Conservation (phyloP, 2,329 filamentous ascomycete species). For the Mollisiaceae sp. region DNA sequence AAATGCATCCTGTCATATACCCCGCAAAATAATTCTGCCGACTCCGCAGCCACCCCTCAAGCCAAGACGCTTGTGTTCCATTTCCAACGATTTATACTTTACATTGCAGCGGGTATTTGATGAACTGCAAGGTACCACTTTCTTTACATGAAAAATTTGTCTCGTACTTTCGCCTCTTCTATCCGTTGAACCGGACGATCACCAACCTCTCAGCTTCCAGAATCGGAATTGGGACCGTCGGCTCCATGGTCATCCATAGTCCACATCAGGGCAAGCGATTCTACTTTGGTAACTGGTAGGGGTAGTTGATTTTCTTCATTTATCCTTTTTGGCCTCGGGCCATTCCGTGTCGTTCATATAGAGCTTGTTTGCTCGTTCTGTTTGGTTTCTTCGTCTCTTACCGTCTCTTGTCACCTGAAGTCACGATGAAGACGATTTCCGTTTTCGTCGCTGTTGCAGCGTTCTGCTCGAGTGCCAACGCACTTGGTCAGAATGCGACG, state of each 20-base stretch:
- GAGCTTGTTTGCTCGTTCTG: background rate
- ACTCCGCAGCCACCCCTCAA: conserved; percentile 28
- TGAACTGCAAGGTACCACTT: conserved; percentile 19
- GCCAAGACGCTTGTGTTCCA: conserved; percentile 9
- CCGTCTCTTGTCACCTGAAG: conserved; percentile 8
- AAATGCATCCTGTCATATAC: conserved; percentile 29
- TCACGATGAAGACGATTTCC: conserved; percentile 30
- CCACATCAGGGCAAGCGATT: conserved; percentile 3
- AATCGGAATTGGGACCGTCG: conserved; percentile 16
- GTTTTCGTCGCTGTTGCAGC: conserved; percentile 30
- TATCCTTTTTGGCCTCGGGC: conserved; percentile 18
- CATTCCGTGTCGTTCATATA: conserved; percentile 1
- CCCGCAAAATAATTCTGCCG: conserved; percentile 38
- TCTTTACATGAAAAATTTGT: background rate
- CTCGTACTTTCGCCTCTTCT: background rate
- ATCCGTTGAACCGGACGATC: conserved; percentile 24
- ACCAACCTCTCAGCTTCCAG: background rate
- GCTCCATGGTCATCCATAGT: conserved; percentile 13
- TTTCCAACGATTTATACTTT: background rate
- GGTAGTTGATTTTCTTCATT: conserved; percentile 16
- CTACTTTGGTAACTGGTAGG: conserved; percentile 11
- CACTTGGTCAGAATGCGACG: conserved; percentile 54
- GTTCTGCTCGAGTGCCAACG: conserved; percentile 39
- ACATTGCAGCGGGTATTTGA: background rate
- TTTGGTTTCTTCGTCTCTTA: conserved; percentile 6